A percentile compares a stretch with the other conserved stretches of the same genome.
Conservation (phyloP, 2,329 filamentous ascomycete genomes). For the Arthrinium puccinioides region DNA sequence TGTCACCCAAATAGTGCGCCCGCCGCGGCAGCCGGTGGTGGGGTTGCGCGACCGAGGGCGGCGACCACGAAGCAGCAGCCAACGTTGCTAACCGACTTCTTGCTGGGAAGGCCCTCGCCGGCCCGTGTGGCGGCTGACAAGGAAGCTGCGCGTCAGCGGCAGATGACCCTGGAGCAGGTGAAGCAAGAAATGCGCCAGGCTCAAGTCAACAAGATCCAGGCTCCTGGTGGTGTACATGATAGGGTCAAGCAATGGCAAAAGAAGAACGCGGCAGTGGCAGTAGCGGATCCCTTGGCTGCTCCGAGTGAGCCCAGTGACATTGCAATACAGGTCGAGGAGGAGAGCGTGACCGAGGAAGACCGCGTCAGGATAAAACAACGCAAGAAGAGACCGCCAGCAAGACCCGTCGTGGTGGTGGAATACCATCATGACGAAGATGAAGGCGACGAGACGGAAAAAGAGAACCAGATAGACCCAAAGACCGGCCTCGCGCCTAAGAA, state of each 20-base stretch:
- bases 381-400: conserved; percentile 28
- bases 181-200: conserved; percentile 54
- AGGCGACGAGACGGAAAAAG: conserved; percentile 20
- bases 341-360: conserved; percentile 55
- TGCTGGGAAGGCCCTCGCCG: conserved; percentile 30
- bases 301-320: conserved; percentile 55
- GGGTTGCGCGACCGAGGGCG: conserved; percentile 15
- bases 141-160: conserved; percentile 32
- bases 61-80: conserved; percentile 18
- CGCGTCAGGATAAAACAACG: conserved; percentile 49
- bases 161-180: conserved; percentile 52
- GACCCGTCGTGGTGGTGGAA: conserved; percentile 22
- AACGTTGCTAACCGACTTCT: conserved; percentile 21
- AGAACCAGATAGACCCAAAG: conserved; percentile 29
- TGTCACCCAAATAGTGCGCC: conserved; percentile 15
- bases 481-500: conserved; percentile 68
- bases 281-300: conserved; percentile 41
- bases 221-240: conserved; percentile 63
- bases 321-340: conserved; percentile 50
- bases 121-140: conserved; percentile 44
- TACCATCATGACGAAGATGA: conserved; percentile 19
- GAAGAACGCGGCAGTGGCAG: conserved; percentile 58
- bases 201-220: conserved; percentile 50
- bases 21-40: too few relatives aligned
- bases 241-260: conserved; percentile 83